phyloP scores from a whole-genome alignment of 2,329 filamentous ascomycete species.

The Leptographium flavum region DNA sequence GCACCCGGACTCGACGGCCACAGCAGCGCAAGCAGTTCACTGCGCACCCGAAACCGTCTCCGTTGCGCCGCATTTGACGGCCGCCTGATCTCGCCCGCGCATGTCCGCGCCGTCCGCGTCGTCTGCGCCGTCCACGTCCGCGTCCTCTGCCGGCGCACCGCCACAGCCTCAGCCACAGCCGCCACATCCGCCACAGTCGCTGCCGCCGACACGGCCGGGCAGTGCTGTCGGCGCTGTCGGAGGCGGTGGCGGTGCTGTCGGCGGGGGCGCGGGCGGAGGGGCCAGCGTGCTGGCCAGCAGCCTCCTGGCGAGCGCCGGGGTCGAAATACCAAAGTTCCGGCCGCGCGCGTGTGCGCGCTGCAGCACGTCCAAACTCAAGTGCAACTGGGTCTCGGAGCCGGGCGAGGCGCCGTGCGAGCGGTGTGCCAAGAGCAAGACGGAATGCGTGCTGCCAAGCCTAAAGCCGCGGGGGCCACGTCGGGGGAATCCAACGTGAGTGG shows the following conservation, averaged over 20 bases:
- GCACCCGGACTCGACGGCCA: too few species aligned
- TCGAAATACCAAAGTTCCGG: slow-evolving; percentile 13
- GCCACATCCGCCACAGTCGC: too few species aligned
- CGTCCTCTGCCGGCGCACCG: background rate
- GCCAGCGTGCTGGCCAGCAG: too few species aligned
- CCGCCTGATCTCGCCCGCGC: background rate
- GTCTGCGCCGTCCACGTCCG: too few species aligned
- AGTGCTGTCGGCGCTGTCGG: too few species aligned
- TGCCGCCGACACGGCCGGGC: too few species aligned
- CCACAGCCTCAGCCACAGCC: background rate
- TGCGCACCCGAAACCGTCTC: too few species aligned
- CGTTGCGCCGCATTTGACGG: too few species aligned
- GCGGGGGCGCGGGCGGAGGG: too few species aligned
- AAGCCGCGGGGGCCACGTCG: slow-evolving; percentile 12
- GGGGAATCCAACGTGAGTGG: slow-evolving; percentile 10
- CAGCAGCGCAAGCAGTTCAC: too few species aligned
- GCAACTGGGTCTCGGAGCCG: slow-evolving; percentile 12
- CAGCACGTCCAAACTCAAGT: slow-evolving; percentile 14
- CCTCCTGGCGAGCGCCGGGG: background rate
- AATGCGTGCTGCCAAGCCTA: slow-evolving; percentile 11
- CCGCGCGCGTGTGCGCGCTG: slow-evolving; percentile 18
- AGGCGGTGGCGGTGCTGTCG: too few species aligned
- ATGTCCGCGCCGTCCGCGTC: too few species aligned
- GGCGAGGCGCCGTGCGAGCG: slow-evolving; percentile 12
- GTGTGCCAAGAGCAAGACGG: slow-evolving; percentile 10